These are phyloP conservation scores for Linum trigynum DNA, from an alignment of 345 rosid species.

Conservation along the genomic window DNA sequence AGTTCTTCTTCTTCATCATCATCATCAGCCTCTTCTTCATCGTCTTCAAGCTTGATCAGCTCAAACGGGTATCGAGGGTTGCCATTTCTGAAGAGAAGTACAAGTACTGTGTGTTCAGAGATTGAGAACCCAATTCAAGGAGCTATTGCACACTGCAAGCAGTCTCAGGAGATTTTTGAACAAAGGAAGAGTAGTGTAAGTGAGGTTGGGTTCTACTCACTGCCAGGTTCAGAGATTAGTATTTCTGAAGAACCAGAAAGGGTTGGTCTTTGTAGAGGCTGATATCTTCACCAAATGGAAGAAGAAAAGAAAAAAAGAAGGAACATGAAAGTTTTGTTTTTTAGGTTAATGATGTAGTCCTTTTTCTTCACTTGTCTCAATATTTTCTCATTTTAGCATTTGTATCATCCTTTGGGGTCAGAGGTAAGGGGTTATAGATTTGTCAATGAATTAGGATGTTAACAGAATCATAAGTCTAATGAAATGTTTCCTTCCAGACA, in stretches of 20 bases:
- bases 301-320: background rate
- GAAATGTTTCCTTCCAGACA: no score
- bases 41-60: slow-evolving; percentile 10
- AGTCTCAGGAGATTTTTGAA: slow-evolving; percentile 41
- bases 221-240: slow-evolving; percentile 39
- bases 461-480: no score
- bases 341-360: slow-evolving; percentile 12
- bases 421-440: background rate
- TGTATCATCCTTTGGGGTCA: background rate
- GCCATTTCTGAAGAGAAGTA: slow-evolving; percentile 25
- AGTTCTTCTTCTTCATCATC: slow-evolving; percentile 9
- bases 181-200: slow-evolving; percentile 29
- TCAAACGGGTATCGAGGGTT: slow-evolving; percentile 7
- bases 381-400: background rate
- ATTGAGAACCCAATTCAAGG: slow-evolving; percentile 75
- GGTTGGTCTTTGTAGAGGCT: slow-evolving; percentile 45
- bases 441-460: no score
- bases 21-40: slow-evolving; percentile 7
- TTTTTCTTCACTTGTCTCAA: slow-evolving; percentile 1
- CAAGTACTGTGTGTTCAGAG: slow-evolving; percentile 25
- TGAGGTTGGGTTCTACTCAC: slow-evolving; percentile 46
- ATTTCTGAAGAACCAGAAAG: slow-evolving; percentile 48
- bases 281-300: slow-evolving; percentile 11
- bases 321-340: slow-evolving; percentile 6
- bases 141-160: slow-evolving; percentile 90